Conservation (phyloP, 495 filamentous ascomycete species). For the Hyaloscypha finlandica region DNA sequence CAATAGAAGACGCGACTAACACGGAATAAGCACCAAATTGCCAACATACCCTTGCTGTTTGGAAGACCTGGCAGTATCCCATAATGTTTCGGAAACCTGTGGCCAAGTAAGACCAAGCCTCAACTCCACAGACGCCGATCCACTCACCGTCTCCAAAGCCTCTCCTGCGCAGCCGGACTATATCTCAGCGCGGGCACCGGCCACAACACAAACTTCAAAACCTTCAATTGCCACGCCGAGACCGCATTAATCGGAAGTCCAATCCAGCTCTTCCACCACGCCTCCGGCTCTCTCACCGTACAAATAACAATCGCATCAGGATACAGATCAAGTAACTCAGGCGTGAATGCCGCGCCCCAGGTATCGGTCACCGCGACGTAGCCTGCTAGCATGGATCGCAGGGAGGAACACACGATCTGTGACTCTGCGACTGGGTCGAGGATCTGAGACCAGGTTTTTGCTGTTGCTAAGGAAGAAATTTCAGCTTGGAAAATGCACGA, state of each 20-base stretch:
- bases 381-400: constrained; percentile 35
- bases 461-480: constrained; percentile 26
- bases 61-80: background rate
- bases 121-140: background rate
- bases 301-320: constrained; percentile 42
- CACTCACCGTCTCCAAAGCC: background rate
- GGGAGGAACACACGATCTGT: constrained; percentile 23
- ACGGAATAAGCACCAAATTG: too few relatives aligned
- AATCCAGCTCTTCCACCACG: constrained; percentile 37
- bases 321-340: constrained; percentile 41
- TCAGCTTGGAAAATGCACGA: background rate
- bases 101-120: too few relatives aligned
- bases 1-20: too few relatives aligned
- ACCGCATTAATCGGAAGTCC: constrained; percentile 26
- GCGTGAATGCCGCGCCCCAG: constrained; percentile 33
- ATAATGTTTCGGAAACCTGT: background rate
- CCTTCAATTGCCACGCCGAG: constrained; percentile 26
- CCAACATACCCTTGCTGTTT: too few relatives aligned
- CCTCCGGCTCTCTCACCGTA: constrained; percentile 33
- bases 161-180: background rate
- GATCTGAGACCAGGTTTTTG: constrained; percentile 33
- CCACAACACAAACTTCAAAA: constrained; percentile 29
- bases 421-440: constrained; percentile 31
- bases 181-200: constrained; percentile 22
- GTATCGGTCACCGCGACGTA: constrained; percentile 39